phyloP scores from a whole-genome alignment of 1,284 basidiomycete species.

The Cryptococcus sp. region DNA sequence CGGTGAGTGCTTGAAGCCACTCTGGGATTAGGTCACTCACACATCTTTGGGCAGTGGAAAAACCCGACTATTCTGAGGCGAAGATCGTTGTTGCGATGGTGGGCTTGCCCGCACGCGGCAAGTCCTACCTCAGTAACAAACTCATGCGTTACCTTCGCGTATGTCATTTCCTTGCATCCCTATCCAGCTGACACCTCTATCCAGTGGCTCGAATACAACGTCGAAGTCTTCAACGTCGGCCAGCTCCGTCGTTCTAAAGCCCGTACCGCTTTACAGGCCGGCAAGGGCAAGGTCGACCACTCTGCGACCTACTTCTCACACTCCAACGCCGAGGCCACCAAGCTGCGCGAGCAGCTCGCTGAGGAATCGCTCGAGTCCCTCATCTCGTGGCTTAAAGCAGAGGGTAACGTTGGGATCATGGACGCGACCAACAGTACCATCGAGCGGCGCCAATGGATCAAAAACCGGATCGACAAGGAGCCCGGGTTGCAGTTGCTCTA shows the following conservation, averaged over 20 bases:
- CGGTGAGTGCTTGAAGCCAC: slow-evolving; percentile 25
- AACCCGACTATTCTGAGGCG: slow-evolving; percentile 95
- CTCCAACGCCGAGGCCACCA: slow-evolving; percentile 72
- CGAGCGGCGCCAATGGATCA: slow-evolving; percentile 73
- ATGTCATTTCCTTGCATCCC: slow-evolving; percentile 18
- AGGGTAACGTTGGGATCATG: slow-evolving; percentile 94
- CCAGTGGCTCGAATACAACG: slow-evolving; percentile 98
- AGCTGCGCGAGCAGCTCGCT: slow-evolving; percentile 76
- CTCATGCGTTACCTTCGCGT: slow-evolving; percentile 75
- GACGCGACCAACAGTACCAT: slow-evolving; percentile 93
- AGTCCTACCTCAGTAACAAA: slow-evolving; percentile 80
- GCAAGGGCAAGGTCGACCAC: slow-evolving; percentile 66
- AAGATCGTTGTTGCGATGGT: slow-evolving; percentile 99
- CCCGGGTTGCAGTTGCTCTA: slow-evolving; percentile 88
- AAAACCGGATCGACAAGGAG: slow-evolving; percentile 78
- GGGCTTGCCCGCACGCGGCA: slow-evolving; percentile 75
- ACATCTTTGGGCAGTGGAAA: slow-evolving; percentile 62
- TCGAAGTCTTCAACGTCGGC: slow-evolving; percentile 98
- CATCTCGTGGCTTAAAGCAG: slow-evolving; percentile 91
- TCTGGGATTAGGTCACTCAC: background rate
- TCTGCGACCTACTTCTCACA: slow-evolving; percentile 90
- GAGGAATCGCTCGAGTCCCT: slow-evolving; percentile 91
- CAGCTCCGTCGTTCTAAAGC: slow-evolving; percentile 88
- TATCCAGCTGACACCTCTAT: background rate
- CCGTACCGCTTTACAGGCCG: slow-evolving; percentile 64